Conservation (phyloP, 345 rosid species). For the Luvunga scandens region DNA sequence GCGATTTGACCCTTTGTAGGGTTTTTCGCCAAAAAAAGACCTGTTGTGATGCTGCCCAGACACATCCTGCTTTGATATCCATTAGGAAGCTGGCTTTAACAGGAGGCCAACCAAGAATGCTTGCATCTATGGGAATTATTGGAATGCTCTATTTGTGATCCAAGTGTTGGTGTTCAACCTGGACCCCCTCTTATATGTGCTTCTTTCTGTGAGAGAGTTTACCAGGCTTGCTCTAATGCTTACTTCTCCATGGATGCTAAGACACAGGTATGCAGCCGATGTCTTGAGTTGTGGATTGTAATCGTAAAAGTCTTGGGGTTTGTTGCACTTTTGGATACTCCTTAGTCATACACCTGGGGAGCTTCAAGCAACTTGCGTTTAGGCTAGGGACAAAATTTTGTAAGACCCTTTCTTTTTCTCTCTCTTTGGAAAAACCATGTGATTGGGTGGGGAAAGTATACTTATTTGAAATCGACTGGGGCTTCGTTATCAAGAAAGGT, state of each 20-base stretch:
- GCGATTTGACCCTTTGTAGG: slow-evolving; percentile 78
- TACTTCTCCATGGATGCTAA: slow-evolving; percentile 81
- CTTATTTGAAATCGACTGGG: neutral
- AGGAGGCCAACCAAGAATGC: slow-evolving; percentile 86
- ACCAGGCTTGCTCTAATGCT: slow-evolving; percentile 72
- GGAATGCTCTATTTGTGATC: slow-evolving; percentile 98
- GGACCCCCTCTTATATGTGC: slow-evolving; percentile 83
- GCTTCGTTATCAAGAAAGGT: slow-evolving; percentile 9
- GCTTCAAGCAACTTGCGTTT: neutral
- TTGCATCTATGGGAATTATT: slow-evolving; percentile 73
- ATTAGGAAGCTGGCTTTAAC: slow-evolving; percentile 68
- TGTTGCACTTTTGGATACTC: neutral
- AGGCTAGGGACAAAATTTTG: neutral
- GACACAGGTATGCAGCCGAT: slow-evolving; percentile 43
- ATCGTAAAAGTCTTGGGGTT: neutral
- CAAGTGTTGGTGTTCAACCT: slow-evolving; percentile 69
- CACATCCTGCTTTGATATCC: slow-evolving; percentile 77
- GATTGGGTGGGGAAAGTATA: neutral
- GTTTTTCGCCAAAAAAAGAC: slow-evolving; percentile 79
- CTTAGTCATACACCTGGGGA: neutral
- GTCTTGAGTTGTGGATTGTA: neutral
- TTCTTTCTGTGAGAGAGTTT: slow-evolving; percentile 74
- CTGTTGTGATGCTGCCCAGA: slow-evolving; percentile 84
- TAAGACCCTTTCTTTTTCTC: neutral
- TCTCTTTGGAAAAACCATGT: neutral